Percentiles rank a stretch among this genome's conserved stretches.
These are phyloP conservation scores for Aegilops longissima DNA, from an alignment of 176 grass and related monocot species.

Conservation along the genomic window DNA sequence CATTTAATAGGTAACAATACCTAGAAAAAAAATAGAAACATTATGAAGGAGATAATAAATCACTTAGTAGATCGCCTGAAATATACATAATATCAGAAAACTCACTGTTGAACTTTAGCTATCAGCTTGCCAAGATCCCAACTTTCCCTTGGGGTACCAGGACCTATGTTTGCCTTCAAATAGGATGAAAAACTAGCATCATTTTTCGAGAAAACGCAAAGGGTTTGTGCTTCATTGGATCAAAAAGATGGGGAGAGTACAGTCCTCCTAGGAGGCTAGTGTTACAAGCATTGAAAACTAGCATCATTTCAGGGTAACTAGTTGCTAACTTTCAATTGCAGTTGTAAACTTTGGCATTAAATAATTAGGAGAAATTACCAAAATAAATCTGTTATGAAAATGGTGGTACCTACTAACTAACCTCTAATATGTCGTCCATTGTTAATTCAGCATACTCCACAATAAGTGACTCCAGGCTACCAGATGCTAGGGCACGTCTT, in stretches of 20 bases:
- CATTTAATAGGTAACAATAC: conserved; percentile 93
- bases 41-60: conserved; percentile 17
- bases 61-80: conserved; percentile 16
- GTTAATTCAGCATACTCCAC: conserved; percentile 96
- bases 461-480: conserved; percentile 84
- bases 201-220: neutral
- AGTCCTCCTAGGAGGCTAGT: too few species aligned
- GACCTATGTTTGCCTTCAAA: conserved; percentile 83
- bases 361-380: neutral
- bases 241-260: too few species aligned
- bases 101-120: conserved; percentile 97
- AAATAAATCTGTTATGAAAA: conserved; percentile 3
- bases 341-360: neutral
- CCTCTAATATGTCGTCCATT: conserved; percentile 97
- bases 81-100: conserved; percentile 26
- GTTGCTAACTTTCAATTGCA: neutral
- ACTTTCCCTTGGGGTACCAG: conserved; percentile 70
- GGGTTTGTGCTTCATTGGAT: too few species aligned
- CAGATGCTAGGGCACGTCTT: conserved; percentile 79
- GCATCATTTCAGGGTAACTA: neutral
- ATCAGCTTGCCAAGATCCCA: conserved; percentile 90
- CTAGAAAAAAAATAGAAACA: conserved; percentile 38
- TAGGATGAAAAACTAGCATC: neutral
- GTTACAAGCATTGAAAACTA: neutral
- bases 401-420: conserved; percentile 30